A percentile compares a stretch with the other conserved stretches of the same genome.
These are phyloP conservation scores for Monosporascus sp. DNA, from an alignment of 2,329 filamentous ascomycete species.

Conservation along the genomic window DNA sequence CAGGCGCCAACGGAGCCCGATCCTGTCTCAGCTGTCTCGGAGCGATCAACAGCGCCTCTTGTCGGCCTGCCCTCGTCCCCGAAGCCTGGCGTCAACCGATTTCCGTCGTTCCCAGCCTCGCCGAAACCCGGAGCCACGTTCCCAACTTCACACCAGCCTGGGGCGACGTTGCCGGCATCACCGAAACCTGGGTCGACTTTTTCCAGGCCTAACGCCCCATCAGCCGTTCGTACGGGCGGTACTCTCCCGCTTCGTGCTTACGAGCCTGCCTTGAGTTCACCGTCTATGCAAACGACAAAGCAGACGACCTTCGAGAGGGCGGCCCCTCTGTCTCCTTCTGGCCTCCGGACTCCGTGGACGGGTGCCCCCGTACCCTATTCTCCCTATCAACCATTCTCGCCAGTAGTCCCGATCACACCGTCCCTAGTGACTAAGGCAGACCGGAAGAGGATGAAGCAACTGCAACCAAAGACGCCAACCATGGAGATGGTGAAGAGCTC, in stretches of 20 bases:
- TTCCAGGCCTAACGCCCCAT: slow-evolving; percentile 42
- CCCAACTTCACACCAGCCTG: not conserved
- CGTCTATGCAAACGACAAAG: slow-evolving; percentile 49
- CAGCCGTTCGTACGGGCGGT: slow-evolving; percentile 52
- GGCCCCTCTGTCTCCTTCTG: slow-evolving; percentile 49
- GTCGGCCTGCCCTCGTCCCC: slow-evolving; percentile 47
- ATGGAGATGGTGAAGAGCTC: slow-evolving; percentile 55
- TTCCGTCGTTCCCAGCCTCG: slow-evolving; percentile 31
- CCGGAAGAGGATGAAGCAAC: slow-evolving; percentile 61
- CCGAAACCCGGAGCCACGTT: slow-evolving; percentile 29
- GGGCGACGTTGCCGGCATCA: slow-evolving; percentile 27
- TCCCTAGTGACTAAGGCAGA: slow-evolving; percentile 66
- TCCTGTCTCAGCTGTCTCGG: slow-evolving; percentile 47
- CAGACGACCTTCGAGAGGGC: slow-evolving; percentile 60
- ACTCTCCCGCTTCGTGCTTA: slow-evolving; percentile 57
- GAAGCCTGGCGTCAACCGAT: slow-evolving; percentile 30
- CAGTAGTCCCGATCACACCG: slow-evolving; percentile 72
- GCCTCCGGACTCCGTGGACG: slow-evolving; percentile 57
- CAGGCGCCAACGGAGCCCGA: slow-evolving; percentile 38
- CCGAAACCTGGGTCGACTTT: slow-evolving; percentile 49
- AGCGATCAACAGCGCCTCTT: slow-evolving; percentile 45
- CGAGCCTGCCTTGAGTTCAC: slow-evolving; percentile 50
- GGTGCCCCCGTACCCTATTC: slow-evolving; percentile 64
- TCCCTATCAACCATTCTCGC: slow-evolving; percentile 75
- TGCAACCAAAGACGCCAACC: slow-evolving; percentile 59